Base-by-base conservation (phyloP, 768 basidiomycete species). In the Suillus subalutaceus region DNA sequence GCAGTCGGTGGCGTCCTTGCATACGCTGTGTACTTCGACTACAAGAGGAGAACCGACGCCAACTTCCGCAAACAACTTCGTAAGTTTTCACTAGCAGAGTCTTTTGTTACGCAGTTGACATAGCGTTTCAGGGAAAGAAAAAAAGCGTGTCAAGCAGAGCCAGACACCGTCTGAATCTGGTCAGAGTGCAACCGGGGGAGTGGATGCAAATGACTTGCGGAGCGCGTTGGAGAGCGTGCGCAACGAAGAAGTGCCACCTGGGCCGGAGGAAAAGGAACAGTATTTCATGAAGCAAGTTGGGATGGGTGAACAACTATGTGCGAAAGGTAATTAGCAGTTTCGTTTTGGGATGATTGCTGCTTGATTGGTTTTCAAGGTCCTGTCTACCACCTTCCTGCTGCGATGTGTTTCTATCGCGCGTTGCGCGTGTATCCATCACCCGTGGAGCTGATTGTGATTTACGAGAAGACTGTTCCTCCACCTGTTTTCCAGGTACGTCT, bases 401-500 rank as follows among this genome's bases (percentile, higher is more conserved):
- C 97, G 50, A 78, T 93, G 74, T 87, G 89, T 50, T 99, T 99
- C 86, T 99, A 90, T 86, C 87, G 94, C 60, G 96, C 95, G 1
- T 88, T 99, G 66, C 85, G 91, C 63, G 95, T 97, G 43, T 99
- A 99, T 80, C 97, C 97, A 60, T 88, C 92, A 38, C 94, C 96
- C 0, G 88, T 94, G 40, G 97, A 99, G 78, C 87, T 99, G 71
- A 91, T 99, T 72, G 88, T 91, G 77, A 96, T 99, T 68, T 97
- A 97, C 73, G 90, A 98, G 80, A 91, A 92, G 79, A 96, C 94
- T 41, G 88, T 97, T 38, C 92, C 94, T 3, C 85, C 86, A 35
- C 84, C 88, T 44, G 82, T 95, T 59, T 94, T 94, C 81, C 91
- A 93, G 81, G 90, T 90, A 64, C 40, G 80, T 77, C 12, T 15